A percentile compares a stretch with the other conserved stretches of the same genome.
Conservation (phyloP, 2,329 filamentous ascomycete genomes). For the Hymenoscyphus albidus region DNA sequence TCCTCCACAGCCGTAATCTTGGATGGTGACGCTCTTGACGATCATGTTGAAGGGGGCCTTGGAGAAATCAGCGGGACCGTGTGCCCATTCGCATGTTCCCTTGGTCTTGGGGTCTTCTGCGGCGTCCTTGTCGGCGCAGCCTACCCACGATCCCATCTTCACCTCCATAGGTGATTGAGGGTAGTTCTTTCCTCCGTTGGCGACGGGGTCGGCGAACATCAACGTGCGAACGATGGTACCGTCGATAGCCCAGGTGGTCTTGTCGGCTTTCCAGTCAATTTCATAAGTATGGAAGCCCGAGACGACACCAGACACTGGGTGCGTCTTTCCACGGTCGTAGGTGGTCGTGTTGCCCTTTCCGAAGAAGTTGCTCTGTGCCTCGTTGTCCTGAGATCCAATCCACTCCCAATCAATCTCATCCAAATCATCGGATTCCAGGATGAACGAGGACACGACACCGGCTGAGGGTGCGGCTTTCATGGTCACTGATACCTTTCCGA, state of each 20-base stretch:
- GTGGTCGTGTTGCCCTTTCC: constrained; percentile 51
- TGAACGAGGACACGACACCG: constrained; percentile 48
- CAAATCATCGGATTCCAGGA: constrained; percentile 47
- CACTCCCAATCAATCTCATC: constrained; percentile 53
- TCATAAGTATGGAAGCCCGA: constrained; percentile 59
- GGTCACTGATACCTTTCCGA: constrained; percentile 47
- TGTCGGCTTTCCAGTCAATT: constrained; percentile 60
- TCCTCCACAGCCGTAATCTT: constrained; percentile 47
- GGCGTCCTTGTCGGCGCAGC: constrained; percentile 34
- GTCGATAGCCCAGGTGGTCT: constrained; percentile 58
- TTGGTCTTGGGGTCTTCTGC: constrained; percentile 42
- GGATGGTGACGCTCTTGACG: constrained; percentile 47
- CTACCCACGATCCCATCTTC: constrained; percentile 57
- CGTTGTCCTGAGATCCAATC: constrained; percentile 33
- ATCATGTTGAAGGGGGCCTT: constrained; percentile 49
- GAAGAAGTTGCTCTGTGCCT: constrained; percentile 50
- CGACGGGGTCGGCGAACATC: constrained; percentile 42
- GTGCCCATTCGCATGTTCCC: constrained; percentile 65
- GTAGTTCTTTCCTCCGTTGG: constrained; percentile 51
- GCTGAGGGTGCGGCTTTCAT: constrained; percentile 45
- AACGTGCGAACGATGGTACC: constrained; percentile 45
- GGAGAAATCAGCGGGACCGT: constrained; percentile 48
- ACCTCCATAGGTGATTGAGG: constrained; percentile 68
- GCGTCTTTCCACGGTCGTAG: constrained; percentile 44
- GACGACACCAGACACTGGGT: constrained; percentile 35